phyloP scores from a whole-genome alignment of 2,329 filamentous ascomycete genomes.

The Neoascochyta sp. region DNA sequence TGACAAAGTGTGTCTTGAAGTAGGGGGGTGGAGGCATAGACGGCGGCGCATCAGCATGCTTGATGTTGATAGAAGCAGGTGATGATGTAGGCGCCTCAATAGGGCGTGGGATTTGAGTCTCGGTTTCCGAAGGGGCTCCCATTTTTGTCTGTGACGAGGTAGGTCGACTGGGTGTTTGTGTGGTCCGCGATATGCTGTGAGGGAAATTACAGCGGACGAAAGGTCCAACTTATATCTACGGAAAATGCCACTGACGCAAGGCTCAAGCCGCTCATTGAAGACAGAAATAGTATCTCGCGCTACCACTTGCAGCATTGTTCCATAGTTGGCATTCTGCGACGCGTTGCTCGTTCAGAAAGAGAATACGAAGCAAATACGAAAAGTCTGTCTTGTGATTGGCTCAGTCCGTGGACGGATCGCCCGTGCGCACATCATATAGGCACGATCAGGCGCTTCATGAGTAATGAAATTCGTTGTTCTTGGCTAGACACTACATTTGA shows the following conservation, averaged over 20 bases:
- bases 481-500: no score
- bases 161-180: no score
- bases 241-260: neutral
- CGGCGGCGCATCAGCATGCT: slow-evolving; percentile 3
- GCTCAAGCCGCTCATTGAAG: neutral
- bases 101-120: neutral
- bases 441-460: no score
- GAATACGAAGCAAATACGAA: slow-evolving; percentile 3
- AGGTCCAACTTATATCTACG: slow-evolving; percentile 1
- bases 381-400: no score
- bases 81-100: neutral
- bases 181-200: neutral
- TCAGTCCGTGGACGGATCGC: slow-evolving; percentile 1
- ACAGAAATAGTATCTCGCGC: slow-evolving; percentile 1
- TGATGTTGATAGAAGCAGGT: slow-evolving; percentile 1
- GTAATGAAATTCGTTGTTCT: no score
- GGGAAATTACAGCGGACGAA: neutral
- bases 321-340: neutral
- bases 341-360: slow-evolving; percentile 4
- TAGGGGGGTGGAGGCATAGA: slow-evolving; percentile 17
- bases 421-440: no score
- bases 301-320: slow-evolving; percentile 3
- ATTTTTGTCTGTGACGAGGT: neutral
- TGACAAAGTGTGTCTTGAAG: slow-evolving; percentile 14
- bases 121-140: neutral